Percentiles rank a stretch among this genome's conserved stretches.
These are phyloP conservation scores for Trichoderma sp. DNA, from an alignment of 2,329 filamentous ascomycete genomes.

Conservation along the genomic window DNA sequence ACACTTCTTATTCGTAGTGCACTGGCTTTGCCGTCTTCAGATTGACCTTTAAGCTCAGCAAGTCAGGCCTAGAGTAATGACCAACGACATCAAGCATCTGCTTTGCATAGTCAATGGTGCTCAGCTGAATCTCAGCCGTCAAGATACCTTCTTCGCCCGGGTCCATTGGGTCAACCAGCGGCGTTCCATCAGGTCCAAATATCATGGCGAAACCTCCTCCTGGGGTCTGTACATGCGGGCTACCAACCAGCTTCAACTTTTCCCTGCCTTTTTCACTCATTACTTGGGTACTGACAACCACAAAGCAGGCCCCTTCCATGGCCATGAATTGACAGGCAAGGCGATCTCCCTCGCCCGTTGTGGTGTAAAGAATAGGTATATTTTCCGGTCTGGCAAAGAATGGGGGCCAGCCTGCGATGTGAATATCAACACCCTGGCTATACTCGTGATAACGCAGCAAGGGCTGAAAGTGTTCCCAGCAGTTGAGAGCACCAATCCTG, in stretches of 20 bases:
- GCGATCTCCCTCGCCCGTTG: neutral
- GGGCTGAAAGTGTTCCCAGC: conserved; percentile 50
- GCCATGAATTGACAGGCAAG: conserved; percentile 2
- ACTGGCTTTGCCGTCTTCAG: neutral
- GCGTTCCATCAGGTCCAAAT: conserved; percentile 54
- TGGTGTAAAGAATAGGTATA: neutral
- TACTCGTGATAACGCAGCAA: conserved; percentile 2
- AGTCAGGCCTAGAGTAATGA: conserved; percentile 40
- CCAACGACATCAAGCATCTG: conserved; percentile 40
- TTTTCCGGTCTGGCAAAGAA: neutral
- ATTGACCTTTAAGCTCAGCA: conserved; percentile 42
- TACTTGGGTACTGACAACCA: neutral
- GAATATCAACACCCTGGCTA: conserved; percentile 3
- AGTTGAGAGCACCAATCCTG: conserved; percentile 53
- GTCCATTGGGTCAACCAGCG: conserved; percentile 43
- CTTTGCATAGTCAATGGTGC: conserved; percentile 40
- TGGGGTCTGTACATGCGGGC: conserved; percentile 27
- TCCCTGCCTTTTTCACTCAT: neutral
- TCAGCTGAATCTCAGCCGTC: conserved; percentile 50
- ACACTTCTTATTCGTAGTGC: neutral
- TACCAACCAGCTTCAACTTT: neutral
- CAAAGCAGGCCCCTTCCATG: conserved; percentile 1
- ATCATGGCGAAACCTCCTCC: conserved; percentile 53
- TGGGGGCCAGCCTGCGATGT: neutral
- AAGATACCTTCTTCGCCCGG: conserved; percentile 49